A percentile compares a stretch with the other conserved stretches of the same genome.
Conservation (phyloP, 495 filamentous ascomycete species). For the Aspergillus biplanus region DNA sequence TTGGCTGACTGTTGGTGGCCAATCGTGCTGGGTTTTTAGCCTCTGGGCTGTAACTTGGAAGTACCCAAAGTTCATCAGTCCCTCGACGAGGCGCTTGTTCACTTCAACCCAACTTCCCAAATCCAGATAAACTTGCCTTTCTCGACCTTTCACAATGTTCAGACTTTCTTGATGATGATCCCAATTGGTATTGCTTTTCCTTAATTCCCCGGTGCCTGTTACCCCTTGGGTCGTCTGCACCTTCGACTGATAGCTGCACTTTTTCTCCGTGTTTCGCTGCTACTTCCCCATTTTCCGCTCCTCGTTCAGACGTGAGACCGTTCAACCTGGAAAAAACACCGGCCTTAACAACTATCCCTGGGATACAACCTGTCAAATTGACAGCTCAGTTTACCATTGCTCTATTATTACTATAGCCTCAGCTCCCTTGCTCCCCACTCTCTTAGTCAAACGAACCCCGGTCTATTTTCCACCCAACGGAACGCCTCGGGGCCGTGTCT, state of each 20-base stretch:
- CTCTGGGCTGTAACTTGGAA: not conserved
- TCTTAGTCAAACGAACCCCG: conserved; percentile 16
- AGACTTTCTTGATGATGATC: not conserved
- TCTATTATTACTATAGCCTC: conserved; percentile 5
- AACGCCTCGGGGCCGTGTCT: conserved; percentile 18
- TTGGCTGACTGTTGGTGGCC: not conserved
- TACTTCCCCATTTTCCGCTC: conserved; percentile 14
- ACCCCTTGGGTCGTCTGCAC: not conserved
- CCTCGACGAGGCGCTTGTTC: conserved; percentile 8
- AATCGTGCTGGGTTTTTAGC: not conserved
- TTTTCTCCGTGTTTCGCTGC: conserved; percentile 30
- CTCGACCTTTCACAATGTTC: not conserved
- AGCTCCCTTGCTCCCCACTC: conserved; percentile 13
- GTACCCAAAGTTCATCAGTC: not conserved
- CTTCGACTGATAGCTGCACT: conserved; percentile 22
- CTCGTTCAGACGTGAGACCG: conserved; percentile 17
- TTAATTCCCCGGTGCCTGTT: not conserved
- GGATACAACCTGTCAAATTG: conserved; percentile 27
- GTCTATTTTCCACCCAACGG: conserved; percentile 25
- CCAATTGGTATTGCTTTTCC: not conserved
- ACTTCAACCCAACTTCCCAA: conserved; percentile 5
- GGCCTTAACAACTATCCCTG: conserved; percentile 4
- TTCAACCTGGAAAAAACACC: conserved; percentile 15
- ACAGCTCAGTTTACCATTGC: conserved; percentile 20
- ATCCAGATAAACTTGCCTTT: not conserved